These are phyloP conservation scores for Wickerhamomyces queroliae DNA, from an alignment of 805 yeast genomes.

Conservation along the genomic window DNA sequence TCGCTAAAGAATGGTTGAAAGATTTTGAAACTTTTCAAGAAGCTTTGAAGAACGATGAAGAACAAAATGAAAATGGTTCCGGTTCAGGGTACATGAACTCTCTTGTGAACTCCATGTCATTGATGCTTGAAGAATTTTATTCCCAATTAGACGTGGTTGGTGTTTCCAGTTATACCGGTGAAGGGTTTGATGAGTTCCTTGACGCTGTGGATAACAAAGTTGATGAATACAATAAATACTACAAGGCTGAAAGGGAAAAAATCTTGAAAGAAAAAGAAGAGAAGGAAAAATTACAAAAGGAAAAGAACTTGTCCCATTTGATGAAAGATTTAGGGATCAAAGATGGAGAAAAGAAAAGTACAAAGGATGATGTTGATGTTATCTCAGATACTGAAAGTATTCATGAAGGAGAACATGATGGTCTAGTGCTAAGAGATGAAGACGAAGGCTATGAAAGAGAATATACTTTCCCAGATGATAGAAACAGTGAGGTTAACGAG, in stretches of 20 bases:
- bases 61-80: slow-evolving; percentile 49
- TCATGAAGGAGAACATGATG: slow-evolving; percentile 38
- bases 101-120: slow-evolving; percentile 87
- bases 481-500: slow-evolving; percentile 53
- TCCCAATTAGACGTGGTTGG: slow-evolving; percentile 87
- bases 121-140: slow-evolving; percentile 94
- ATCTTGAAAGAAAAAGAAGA: slow-evolving; percentile 71
- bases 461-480: slow-evolving; percentile 65
- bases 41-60: slow-evolving; percentile 65
- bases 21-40: slow-evolving; percentile 90
- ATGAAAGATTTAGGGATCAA: slow-evolving; percentile 84
- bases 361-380: slow-evolving; percentile 38
- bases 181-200: slow-evolving; percentile 88
- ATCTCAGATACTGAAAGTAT: slow-evolving; percentile 47
- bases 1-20: slow-evolving; percentile 95
- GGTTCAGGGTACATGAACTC: slow-evolving; percentile 92
- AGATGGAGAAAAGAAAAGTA: slow-evolving; percentile 29
- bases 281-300: slow-evolving; percentile 66
- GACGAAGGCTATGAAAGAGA: slow-evolving; percentile 58
- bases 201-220: slow-evolving; percentile 81
- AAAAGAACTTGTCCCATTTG: slow-evolving; percentile 60
- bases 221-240: slow-evolving; percentile 79
- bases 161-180: slow-evolving; percentile 92
- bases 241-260: slow-evolving; percentile 81
- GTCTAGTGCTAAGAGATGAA: slow-evolving; percentile 33